These are phyloP conservation scores for Backusella tarrabulga DNA, from an alignment of 192 early-diverging fungal genomes.

Conservation along the genomic window DNA sequence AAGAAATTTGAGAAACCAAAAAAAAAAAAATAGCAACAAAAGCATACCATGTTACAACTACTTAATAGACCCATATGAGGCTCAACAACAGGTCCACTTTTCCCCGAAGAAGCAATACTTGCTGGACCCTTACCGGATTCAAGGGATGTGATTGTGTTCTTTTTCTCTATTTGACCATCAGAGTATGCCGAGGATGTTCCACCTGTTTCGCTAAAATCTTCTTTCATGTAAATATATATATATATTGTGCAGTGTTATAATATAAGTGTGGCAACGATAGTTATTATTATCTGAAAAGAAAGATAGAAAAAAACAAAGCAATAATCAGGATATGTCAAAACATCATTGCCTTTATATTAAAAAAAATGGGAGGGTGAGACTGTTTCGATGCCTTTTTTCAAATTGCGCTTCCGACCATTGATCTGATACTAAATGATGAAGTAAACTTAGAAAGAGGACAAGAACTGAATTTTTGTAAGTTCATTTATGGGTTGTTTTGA, in stretches of 20 bases:
- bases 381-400: neutral
- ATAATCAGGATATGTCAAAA: neutral
- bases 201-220: neutral
- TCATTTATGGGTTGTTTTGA: neutral
- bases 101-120: neutral
- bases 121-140: neutral
- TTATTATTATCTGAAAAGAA: neutral
- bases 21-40: neutral
- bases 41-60: conserved; percentile 33
- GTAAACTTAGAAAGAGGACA: neutral
- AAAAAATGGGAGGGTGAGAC: conserved; percentile 8
- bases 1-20: neutral
- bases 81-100: neutral
- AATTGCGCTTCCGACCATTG: neutral
- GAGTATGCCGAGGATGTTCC: neutral
- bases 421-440: neutral
- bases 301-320: neutral
- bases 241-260: neutral
- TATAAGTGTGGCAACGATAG: neutral
- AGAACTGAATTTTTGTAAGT: neutral
- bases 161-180: neutral
- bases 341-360: neutral
- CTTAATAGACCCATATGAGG: conserved; percentile 35
- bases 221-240: neutral
- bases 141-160: conserved; percentile 8